Conservation (phyloP, 2,329 filamentous ascomycete species). For the Fusarium burgessii region DNA sequence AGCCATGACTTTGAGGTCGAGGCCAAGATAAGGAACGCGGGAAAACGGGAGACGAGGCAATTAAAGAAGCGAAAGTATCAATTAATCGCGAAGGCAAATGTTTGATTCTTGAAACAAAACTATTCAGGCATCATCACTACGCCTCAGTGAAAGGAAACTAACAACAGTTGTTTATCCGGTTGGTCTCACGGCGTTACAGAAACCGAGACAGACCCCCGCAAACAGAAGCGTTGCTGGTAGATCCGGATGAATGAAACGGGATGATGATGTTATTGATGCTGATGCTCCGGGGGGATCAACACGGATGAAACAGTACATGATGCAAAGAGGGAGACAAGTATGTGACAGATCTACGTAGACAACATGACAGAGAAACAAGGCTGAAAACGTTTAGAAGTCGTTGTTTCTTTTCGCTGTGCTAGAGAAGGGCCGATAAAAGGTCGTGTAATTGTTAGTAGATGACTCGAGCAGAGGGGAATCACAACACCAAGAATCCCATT, state of each 20-base stretch:
- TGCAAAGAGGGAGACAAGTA: conserved; percentile 28
- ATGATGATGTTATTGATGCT: conserved; percentile 11
- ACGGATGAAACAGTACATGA: conserved; percentile 38
- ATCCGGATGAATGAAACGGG: conserved; percentile 24
- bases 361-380: conserved; percentile 21
- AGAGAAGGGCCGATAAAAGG: conserved; percentile 35
- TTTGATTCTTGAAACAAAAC: conserved; percentile 1
- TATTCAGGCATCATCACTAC: not conserved
- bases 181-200: conserved; percentile 11
- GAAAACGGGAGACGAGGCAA: conserved; percentile 10
- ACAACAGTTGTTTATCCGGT: not conserved
- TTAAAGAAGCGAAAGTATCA: conserved; percentile 19
- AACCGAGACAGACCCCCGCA: conserved; percentile 32
- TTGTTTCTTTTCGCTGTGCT: not conserved
- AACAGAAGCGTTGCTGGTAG: conserved; percentile 23
- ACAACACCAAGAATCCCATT: not conserved
- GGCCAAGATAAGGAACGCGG: conserved; percentile 36
- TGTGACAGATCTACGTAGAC: conserved; percentile 33
- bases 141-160: not conserved
- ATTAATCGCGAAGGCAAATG: conserved; percentile 13
- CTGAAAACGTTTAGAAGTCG: conserved; percentile 3
- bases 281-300: conserved; percentile 30
- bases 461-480: not conserved
- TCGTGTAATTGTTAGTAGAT: not conserved
- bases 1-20: conserved; percentile 34